A percentile compares a stretch with the other conserved stretches of the same genome.
Evolutionary conservation across 441 rosid species (phyloP).

Genomic region (Aleurites moluccanus): DNA sequence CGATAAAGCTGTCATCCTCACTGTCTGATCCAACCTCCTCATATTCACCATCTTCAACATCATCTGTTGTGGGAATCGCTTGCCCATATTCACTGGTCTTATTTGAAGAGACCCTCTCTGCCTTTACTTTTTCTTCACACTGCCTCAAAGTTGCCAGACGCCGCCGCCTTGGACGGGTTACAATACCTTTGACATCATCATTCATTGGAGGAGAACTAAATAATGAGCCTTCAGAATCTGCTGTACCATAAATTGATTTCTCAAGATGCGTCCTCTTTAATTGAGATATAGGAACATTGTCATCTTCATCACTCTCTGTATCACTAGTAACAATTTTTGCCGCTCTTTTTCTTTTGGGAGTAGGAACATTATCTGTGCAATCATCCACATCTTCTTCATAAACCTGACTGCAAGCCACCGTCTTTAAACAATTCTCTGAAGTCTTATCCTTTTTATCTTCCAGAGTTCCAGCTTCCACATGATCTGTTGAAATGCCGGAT

Average conservation of each 20-base stretch:
- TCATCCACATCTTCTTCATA: constrained; percentile 25
- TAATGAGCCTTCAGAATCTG: constrained; percentile 19
- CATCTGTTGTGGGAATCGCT: constrained; percentile 36
- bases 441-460: constrained; percentile 20
- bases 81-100: constrained; percentile 19
- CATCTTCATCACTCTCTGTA: constrained; percentile 53
- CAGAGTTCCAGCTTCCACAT: constrained; percentile 12
- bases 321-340: constrained; percentile 49
- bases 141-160: constrained; percentile 38
- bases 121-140: constrained; percentile 19
- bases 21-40: constrained; percentile 40
- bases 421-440: constrained; percentile 4
- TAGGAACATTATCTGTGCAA: constrained; percentile 27
- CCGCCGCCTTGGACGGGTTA: constrained; percentile 32
- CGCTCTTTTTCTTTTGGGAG: constrained; percentile 48
- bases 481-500: constrained; percentile 18
- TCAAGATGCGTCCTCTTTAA: constrained; percentile 32
- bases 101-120: constrained; percentile 17
- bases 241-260: constrained; percentile 18
- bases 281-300: constrained; percentile 40
- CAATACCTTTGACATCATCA: constrained; percentile 14
- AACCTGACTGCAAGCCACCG: constrained; percentile 17
- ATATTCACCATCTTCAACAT: constrained; percentile 34
- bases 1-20: constrained; percentile 50
- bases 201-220: background rate